Evolutionary conservation across 2,329 filamentous ascomycete species (phyloP).

Genomic region (Cyphellophora attinorum): DNA sequence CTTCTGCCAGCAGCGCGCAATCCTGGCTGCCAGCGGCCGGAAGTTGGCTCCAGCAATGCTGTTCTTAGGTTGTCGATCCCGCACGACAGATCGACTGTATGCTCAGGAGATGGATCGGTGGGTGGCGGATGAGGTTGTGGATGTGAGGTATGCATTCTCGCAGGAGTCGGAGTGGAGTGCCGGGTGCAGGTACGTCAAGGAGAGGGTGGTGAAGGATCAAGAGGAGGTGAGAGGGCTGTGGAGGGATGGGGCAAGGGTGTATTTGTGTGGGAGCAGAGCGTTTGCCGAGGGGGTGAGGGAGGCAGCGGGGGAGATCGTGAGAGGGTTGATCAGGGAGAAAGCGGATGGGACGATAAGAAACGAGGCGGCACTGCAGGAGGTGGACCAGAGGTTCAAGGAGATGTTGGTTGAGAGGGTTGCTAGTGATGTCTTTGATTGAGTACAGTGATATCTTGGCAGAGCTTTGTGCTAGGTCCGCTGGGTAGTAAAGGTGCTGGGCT

Average conservation of each 20-base stretch:
- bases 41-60: slow-evolving; percentile 25
- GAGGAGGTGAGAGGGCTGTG: slow-evolving; percentile 37
- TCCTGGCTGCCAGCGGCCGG: slow-evolving; percentile 17
- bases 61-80: slow-evolving; percentile 27
- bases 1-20: slow-evolving; percentile 53
- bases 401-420: slow-evolving; percentile 16
- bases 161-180: slow-evolving; percentile 32
- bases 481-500: too few species aligned
- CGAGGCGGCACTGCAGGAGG: slow-evolving; percentile 28
- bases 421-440: slow-evolving; percentile 18
- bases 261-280: slow-evolving; percentile 53
- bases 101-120: slow-evolving; percentile 39
- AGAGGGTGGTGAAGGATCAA: slow-evolving; percentile 39
- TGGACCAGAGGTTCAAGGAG: slow-evolving; percentile 19
- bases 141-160: slow-evolving; percentile 53
- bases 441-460: too few species aligned
- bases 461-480: too few species aligned
- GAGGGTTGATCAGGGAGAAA: too few species aligned
- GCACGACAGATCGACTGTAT: slow-evolving; percentile 28
- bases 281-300: slow-evolving; percentile 41
- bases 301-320: slow-evolving; percentile 25
- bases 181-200: slow-evolving; percentile 44
- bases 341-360: slow-evolving; percentile 25
- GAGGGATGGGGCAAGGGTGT: slow-evolving; percentile 45
- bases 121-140: slow-evolving; percentile 51